Base-by-base conservation (phyloP, 2,329 filamentous ascomycete genomes). In the Xylaria sp. region DNA sequence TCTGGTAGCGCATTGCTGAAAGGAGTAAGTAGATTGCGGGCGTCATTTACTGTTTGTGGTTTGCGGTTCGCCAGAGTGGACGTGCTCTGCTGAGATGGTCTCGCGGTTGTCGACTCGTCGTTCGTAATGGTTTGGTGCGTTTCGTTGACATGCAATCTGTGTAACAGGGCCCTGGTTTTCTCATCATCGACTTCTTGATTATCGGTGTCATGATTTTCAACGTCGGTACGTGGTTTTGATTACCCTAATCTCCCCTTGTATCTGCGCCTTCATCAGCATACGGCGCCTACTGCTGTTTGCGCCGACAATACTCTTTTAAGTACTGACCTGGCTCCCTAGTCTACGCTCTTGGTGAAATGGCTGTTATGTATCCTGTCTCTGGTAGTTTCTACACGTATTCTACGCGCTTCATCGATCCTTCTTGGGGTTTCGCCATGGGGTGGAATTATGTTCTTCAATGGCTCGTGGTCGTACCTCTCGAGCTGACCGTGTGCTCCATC, bases 181-280 rank as follows among this genome's bases (percentile, higher is more conserved):
- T 85, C 9, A 74, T 86, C 15, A 78, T 86, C 57, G 83, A 84
- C 64, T 89, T 89, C 73, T 67, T 85, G 18, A 86, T 89, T 66
- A 86, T 88, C 66, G 87, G 87, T 76, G 69, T 86, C 73, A 88
- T 89, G 86, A 86, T 89, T 79, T 86, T 89, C 75, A 87, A 88
- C 73, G 87, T 88, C 56, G 79, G 79, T 80, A 75, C 66, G 74
- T 74, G 20, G n/a, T 44, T 37, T 3, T 28, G 28, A 28, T 28
- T 28, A 1, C 28, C 28, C 28, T n/a, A 37, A 31, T 10, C 15
- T 5, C 15, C 28, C 57, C 15, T 46, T 8, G 25, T 13, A 23
- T 46, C 13, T 25, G 7, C 39, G 37, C 3, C 20, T 20, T 31
- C 8, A 23, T 57, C 12, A 15, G 20, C 13, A 12, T 31, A 6